A percentile compares a stretch with the other conserved stretches of the same genome.
These are phyloP conservation scores for Candida multigemmis DNA, from an alignment of 805 yeast species.

Conservation along the genomic window DNA sequence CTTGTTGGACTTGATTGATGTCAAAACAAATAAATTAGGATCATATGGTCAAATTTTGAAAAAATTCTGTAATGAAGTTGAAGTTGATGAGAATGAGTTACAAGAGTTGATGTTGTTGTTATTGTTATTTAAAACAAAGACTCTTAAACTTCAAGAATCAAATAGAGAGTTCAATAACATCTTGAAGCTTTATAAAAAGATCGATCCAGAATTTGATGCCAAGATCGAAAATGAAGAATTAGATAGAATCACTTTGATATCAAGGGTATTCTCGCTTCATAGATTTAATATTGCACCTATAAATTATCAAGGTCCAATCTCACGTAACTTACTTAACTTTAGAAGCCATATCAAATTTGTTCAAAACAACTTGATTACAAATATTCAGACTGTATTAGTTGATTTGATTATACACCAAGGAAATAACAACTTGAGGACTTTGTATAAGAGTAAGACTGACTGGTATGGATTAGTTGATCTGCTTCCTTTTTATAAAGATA, in stretches of 20 bases:
- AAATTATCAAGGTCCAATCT: slow-evolving; percentile 62
- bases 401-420: slow-evolving; percentile 39
- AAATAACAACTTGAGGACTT: slow-evolving; percentile 40
- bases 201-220: slow-evolving; percentile 11
- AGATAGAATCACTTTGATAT: slow-evolving; percentile 19
- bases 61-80: slow-evolving; percentile 13
- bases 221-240: slow-evolving; percentile 35
- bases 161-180: slow-evolving; percentile 23
- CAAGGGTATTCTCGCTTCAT: slow-evolving; percentile 27
- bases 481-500: slow-evolving; percentile 50
- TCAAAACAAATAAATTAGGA: slow-evolving; percentile 32
- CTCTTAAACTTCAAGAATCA: slow-evolving; percentile 30
- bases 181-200: slow-evolving; percentile 21
- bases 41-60: slow-evolving; percentile 45
- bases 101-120: slow-evolving; percentile 41
- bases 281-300: slow-evolving; percentile 31
- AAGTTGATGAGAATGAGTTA: slow-evolving; percentile 10
- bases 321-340: slow-evolving; percentile 55
- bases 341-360: slow-evolving; percentile 55
- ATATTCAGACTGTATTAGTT: slow-evolving; percentile 43
- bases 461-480: slow-evolving; percentile 53
- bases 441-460: slow-evolving; percentile 27
- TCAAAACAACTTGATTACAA: slow-evolving; percentile 39
- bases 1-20: slow-evolving; percentile 40
- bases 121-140: slow-evolving; percentile 28